Percentiles rank a stretch among this genome's conserved stretches.
Conservation (phyloP, 1,139 yeast genomes). For the Protomyces inouyei region DNA sequence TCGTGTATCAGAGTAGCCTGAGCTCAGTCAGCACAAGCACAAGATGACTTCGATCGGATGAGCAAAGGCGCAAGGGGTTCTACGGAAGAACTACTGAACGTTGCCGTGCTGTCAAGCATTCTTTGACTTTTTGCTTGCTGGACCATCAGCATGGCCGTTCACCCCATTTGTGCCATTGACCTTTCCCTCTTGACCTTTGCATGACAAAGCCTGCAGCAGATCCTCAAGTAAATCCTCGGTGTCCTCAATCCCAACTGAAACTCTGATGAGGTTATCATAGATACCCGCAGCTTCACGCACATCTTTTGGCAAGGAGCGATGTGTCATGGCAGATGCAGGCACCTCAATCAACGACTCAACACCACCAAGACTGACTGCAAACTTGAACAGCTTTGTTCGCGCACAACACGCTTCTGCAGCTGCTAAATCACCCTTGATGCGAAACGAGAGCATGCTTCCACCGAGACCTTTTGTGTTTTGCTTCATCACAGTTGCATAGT, state of each 20-base stretch:
- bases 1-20: too few relatives aligned
- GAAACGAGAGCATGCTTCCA: constrained; percentile 88
- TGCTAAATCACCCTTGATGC: constrained; percentile 74
- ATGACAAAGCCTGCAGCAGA: constrained; percentile 37
- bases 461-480: constrained; percentile 86
- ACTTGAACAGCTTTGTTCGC: constrained; percentile 67
- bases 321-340: constrained; percentile 81
- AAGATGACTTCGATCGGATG: too few relatives aligned
- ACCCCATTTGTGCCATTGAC: not conserved
- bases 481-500: constrained; percentile 57
- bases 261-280: constrained; percentile 72
- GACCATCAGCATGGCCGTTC: not conserved
- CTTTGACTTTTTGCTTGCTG: not conserved
- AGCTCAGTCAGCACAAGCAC: too few relatives aligned
- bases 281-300: constrained; percentile 80
- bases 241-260: constrained; percentile 85
- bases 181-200: not conserved
- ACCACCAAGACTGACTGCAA: constrained; percentile 89
- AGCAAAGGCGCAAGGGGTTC: too few relatives aligned
- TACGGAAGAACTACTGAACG: too few relatives aligned
- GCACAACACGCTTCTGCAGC: constrained; percentile 74
- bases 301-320: constrained; percentile 79
- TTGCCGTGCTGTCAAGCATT: not conserved
- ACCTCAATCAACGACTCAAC: constrained; percentile 81
- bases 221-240: constrained; percentile 69